Evolutionary conservation across 148 eudicot genomes (phyloP), one percentile per base, ranked within the genome.

Genomic region (Rhododendron simsii): DNA sequence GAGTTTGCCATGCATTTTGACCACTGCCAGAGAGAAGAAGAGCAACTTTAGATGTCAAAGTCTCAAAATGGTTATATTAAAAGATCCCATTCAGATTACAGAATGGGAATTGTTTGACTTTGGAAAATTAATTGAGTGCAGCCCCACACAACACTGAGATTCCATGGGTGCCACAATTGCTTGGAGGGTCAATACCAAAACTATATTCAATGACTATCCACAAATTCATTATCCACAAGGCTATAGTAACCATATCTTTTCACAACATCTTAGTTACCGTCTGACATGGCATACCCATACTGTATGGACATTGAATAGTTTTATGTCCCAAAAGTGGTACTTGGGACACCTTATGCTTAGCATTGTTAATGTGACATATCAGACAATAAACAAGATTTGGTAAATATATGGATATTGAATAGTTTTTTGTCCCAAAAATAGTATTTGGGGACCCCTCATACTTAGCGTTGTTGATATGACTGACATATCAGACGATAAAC

Each of bases 1-100:
- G 87, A 61, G 89, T 90, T 91, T 95, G 95, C 94, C 94, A 95
- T 14, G 95, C 96, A 92, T 92, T 91, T 86, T 94, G 96, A 87
- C 92, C 90, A 80, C 97, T 94, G 94, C 85, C 73, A 35, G 21
- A 59, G 41, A 82, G 73, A 8, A 63, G 67, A 78, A 86, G 26
- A 61, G 44, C 84, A 75, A 39, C 12, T 78, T 37, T 3, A 78
- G 28, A 78, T 48, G 71, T 76, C 80, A 78, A n/a, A 57, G 63
- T 15, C 1, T 61, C 18, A 50, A 26, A 55, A 48, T 41, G 61
- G 39, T 61, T 59, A 57, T 45, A 23, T 23, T 12, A 80, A 41
- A 30, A 28, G 47, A 35, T 63, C 26, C 61, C 5, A 2, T 81
- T 48, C 26, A 35, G 48, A 81, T 57, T 23, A 61, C 37, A 82